A percentile compares a stretch with the other conserved stretches of the same genome.
Evolutionary conservation across 2,329 filamentous ascomycete genomes (phyloP).

Genomic region (Xylariaceae sp.): DNA sequence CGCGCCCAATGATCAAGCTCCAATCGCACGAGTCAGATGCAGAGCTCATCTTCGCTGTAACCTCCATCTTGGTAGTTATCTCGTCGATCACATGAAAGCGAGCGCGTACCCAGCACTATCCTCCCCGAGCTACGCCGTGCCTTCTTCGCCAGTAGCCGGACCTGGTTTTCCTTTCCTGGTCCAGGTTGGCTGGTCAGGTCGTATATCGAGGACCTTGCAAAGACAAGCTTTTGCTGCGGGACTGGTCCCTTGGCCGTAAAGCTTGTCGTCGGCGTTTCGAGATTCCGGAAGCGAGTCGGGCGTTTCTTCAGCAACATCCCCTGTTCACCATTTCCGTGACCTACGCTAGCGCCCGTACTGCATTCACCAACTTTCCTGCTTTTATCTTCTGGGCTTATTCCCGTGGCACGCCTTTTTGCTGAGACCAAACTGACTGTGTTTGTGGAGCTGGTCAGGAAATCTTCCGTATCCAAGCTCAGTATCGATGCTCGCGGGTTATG

Average conservation of each 20-base stretch:
- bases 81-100: conserved; percentile 5
- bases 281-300: conserved; percentile 14
- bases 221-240: background rate
- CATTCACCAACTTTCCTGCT: conserved; percentile 10
- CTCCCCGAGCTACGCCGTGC: conserved; percentile 19
- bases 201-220: background rate
- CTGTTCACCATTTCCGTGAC: background rate
- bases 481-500: conserved; percentile 20
- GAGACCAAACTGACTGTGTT: conserved; percentile 15
- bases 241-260: background rate
- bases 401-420: conserved; percentile 17
- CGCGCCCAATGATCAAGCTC: conserved; percentile 6
- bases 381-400: conserved; percentile 14
- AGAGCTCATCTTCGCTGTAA: conserved; percentile 22
- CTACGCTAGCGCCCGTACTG: background rate
- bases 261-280: conserved; percentile 14
- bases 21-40: conserved; percentile 9
- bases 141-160: conserved; percentile 13
- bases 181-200: background rate
- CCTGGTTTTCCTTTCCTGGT: conserved; percentile 18
- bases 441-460: conserved; percentile 3
- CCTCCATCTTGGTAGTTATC: background rate
- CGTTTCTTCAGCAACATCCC: conserved; percentile 19
- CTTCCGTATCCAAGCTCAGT: conserved; percentile 3
- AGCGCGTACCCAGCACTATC: conserved; percentile 13